Evolutionary conservation across 345 rosid genomes (phyloP), one percentile per base, ranked within the genome.

Genomic region (Acer saccharum): DNA sequence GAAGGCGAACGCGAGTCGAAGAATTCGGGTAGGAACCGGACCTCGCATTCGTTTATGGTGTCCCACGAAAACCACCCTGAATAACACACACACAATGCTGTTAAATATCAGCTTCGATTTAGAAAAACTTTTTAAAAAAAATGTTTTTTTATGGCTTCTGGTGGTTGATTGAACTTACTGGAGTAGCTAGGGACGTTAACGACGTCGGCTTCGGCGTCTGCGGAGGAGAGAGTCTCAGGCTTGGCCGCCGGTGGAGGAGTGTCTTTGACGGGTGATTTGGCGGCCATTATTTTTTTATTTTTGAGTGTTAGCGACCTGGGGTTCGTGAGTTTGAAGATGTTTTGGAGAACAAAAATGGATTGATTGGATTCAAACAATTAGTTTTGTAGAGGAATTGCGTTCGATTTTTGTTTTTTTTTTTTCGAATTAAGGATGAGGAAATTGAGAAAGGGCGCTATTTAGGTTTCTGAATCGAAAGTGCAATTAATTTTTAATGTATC

Each of bases 51-150:
- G 82, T 83, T 87, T 70, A 92, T 77, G 13, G 68, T 78, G 29
- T 83, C 82, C 91, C 84, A 90, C 2, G 98, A 92, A 71, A 94
- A 94, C 98, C 98, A 94, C 50, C 95, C 98, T 94, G 75, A 62
- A 29, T 20, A 0, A 10, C 57, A 16, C 6, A 3, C 4, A 54
- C 6, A 14, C 5, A 54, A 54, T 54, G n/a, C 6, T 54, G 63
- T 8, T 18, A 68, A 73, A 3, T 4, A 54, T 70, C 9, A 71
- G 46, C 11, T 43, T 9, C 46, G 7, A 43, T 43, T 8, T 43
- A 1, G 2, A 43, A 78, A 41, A 16, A 29, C 61, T 4, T 9
- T 12, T 14, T 7, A 35, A 63, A 55, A 48, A 1, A 17, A n/a
- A 11, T 43, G 35, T 69, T 3, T 63, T 48, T 58, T 13, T 3